phyloP scores from a whole-genome alignment of 495 filamentous ascomycete species.

The Penicillium cataractarum region DNA sequence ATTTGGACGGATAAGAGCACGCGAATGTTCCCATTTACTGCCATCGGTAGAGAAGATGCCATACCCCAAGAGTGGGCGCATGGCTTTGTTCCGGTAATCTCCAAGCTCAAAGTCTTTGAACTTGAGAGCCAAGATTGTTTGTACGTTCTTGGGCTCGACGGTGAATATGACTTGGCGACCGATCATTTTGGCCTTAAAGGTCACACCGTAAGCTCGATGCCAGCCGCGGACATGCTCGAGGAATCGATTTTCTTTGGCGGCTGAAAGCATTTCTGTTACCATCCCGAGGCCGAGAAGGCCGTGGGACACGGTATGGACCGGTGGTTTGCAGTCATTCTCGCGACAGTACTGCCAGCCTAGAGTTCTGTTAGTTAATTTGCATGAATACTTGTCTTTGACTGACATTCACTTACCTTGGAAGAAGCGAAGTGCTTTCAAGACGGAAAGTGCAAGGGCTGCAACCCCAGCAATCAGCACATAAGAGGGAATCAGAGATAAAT shows the following conservation, averaged over 20 bases:
- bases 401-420: not conserved
- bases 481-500: not conserved
- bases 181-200: slow-evolving; percentile 13
- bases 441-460: not conserved
- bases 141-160: slow-evolving; percentile 65
- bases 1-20: slow-evolving; percentile 64
- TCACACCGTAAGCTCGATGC: slow-evolving; percentile 15
- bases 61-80: slow-evolving; percentile 62
- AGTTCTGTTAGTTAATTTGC: not conserved
- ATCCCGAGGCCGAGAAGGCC: slow-evolving; percentile 11
- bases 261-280: slow-evolving; percentile 7
- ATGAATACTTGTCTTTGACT: not conserved
- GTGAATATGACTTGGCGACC: slow-evolving; percentile 40
- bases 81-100: slow-evolving; percentile 43
- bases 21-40: slow-evolving; percentile 63
- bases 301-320: slow-evolving; percentile 5
- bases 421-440: not conserved
- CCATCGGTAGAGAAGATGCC: slow-evolving; percentile 77
- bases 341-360: slow-evolving; percentile 17
- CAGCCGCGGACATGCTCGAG: slow-evolving; percentile 14
- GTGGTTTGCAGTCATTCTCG: slow-evolving; percentile 13
- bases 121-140: slow-evolving; percentile 61
- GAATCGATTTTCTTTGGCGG: slow-evolving; percentile 7
- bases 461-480: not conserved
- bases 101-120: slow-evolving; percentile 66